Evolutionary conservation across 305 asterid species (phyloP), one percentile per base, ranked within the genome.

Genomic region (Caryopteris hybrid): DNA sequence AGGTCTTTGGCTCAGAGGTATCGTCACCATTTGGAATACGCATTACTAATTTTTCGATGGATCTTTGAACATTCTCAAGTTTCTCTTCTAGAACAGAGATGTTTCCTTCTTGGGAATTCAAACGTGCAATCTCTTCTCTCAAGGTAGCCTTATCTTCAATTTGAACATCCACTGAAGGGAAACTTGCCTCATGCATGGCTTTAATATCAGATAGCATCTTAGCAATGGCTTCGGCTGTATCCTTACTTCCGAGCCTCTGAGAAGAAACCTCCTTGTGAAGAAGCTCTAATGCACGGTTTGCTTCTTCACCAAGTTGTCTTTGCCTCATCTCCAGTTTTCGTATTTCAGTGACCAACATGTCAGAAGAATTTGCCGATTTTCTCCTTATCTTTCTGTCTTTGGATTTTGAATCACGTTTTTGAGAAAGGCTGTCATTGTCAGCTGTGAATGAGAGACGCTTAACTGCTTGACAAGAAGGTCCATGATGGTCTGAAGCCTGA

Each of bases 301-400:
- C 99, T 83, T 94, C 97, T 27, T 91, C 90, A 7, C 99, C 99
- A 42, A 94, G 95, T 81, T 90, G 96, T 73, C 85, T 84, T 76
- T 86, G 96, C 72, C 93, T 81, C 81, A 82, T 79, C 80, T 91
- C 96, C 70, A 94, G 83, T 72, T 89, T 94, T 73, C 97, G 80
- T 54, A 94, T 94, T 81, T 94, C 96, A 45, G 79, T 76, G 36
- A 89, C 91, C 70, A 94, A 80, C 75, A 73, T 74, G 57, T 74
- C 83, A 50, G 91, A 72, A 22, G 96, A 85, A 58, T 83, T 74
- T 38, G 81, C 69, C 23, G 87, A 67, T 78, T 78, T 86, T 66
- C 82, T 80, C 57, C 80, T 75, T 31, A 64, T 51, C 75, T 80
- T 87, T 77, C 78, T 77, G 14, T 73, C 62, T 68, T 66, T 79